phyloP scores from a whole-genome alignment of 2,329 filamentous ascomycete genomes.

The Trichoderma sp. region DNA sequence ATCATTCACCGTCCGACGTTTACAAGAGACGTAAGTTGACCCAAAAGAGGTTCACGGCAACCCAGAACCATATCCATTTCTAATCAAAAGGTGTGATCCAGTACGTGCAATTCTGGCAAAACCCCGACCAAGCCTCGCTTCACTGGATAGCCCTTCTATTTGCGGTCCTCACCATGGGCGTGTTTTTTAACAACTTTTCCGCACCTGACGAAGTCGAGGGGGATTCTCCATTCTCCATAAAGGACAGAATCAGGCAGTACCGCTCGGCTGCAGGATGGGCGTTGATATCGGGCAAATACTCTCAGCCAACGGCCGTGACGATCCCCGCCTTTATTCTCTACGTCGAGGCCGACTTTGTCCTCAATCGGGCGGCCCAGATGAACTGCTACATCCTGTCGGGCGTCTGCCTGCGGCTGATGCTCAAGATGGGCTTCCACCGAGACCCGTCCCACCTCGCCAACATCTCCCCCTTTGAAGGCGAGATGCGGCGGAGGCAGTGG shows the following conservation, averaged over 20 bases:
- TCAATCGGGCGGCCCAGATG: slow-evolving; percentile 53
- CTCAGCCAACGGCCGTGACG: slow-evolving; percentile 50
- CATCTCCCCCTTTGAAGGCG: slow-evolving; percentile 54
- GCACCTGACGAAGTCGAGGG: slow-evolving; percentile 47
- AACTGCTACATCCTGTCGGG: slow-evolving; percentile 56
- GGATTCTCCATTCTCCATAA: slow-evolving; percentile 43
- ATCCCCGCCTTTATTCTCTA: slow-evolving; percentile 55
- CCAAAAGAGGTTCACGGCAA: background rate
- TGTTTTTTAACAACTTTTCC: slow-evolving; percentile 48
- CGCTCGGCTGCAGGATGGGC: slow-evolving; percentile 54
- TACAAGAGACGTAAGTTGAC: slow-evolving; percentile 42
- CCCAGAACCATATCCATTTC: background rate
- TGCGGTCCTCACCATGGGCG: slow-evolving; percentile 47
- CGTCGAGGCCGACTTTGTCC: slow-evolving; percentile 55
- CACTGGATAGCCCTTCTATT: slow-evolving; percentile 56
- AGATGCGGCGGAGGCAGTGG: slow-evolving; percentile 58
- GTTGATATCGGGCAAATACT: slow-evolving; percentile 53
- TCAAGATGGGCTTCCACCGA: slow-evolving; percentile 61
- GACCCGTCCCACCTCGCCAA: slow-evolving; percentile 55
- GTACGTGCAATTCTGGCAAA: slow-evolving; percentile 53
- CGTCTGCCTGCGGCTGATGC: slow-evolving; percentile 54
- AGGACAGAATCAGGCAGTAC: slow-evolving; percentile 51
- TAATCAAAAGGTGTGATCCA: slow-evolving; percentile 31
- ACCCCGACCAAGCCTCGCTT: slow-evolving; percentile 42
- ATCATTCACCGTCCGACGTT: slow-evolving; percentile 57